Conservation (phyloP, 768 basidiomycete species). For the Cubamyces lactineus region DNA sequence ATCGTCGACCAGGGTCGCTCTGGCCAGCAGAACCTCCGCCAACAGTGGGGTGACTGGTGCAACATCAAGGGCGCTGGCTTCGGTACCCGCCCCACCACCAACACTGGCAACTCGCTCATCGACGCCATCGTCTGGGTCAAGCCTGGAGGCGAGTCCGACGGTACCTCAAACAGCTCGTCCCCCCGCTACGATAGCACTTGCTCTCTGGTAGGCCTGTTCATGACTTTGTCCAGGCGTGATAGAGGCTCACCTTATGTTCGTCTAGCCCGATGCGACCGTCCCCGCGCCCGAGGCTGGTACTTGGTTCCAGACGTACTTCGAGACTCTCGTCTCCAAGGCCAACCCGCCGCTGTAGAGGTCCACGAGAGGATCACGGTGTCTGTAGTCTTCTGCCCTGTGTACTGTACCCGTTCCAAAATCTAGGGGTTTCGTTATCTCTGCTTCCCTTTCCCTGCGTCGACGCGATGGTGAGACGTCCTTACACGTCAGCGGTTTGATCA, state of each 20-base stretch:
- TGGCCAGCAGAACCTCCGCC: conserved; percentile 62
- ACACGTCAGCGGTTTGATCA: not conserved
- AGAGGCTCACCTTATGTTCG: conserved; percentile 16
- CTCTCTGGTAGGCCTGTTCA: conserved; percentile 44
- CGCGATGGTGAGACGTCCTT: too few relatives aligned
- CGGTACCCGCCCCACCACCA: conserved; percentile 59
- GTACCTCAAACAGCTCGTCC: conserved; percentile 58
- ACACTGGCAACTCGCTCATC: conserved; percentile 55
- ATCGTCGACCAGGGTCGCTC: conserved; percentile 71
- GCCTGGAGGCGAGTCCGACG: conserved; percentile 70
- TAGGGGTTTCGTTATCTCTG: conserved; percentile 9
- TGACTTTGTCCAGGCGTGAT: not conserved
- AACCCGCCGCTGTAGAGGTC: conserved; percentile 51
- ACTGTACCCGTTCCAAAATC: conserved; percentile 15
- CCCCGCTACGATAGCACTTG: conserved; percentile 56
- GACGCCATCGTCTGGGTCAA: conserved; percentile 70
- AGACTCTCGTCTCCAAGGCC: conserved; percentile 54
- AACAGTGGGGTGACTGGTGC: conserved; percentile 67
- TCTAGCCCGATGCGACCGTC: conserved; percentile 50
- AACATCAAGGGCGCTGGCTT: conserved; percentile 68
- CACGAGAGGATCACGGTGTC: not conserved
- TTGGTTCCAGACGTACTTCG: conserved; percentile 74
- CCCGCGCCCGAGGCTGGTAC: conserved; percentile 66
- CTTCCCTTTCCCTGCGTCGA: not conserved
- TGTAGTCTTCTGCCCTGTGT: conserved; percentile 4